A percentile compares a stretch with the other conserved stretches of the same genome.
phyloP scores from a whole-genome alignment of 352 stramenopile species.

The Detonula confervacea region DNA sequence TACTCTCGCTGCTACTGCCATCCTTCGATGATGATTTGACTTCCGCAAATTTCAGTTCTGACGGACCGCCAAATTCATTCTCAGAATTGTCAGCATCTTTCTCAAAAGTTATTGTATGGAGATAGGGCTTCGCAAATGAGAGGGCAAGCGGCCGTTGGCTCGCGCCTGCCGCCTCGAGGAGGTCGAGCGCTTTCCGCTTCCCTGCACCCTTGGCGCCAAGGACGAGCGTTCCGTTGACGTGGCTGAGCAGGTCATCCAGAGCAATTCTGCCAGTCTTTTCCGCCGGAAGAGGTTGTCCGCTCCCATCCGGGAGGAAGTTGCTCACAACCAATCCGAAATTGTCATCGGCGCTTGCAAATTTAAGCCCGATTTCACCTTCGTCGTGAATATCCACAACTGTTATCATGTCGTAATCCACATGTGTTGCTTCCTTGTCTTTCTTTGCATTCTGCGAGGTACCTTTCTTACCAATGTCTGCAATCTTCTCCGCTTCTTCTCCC shows the following conservation, averaged over 20 bases:
- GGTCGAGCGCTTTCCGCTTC: constrained; percentile 53
- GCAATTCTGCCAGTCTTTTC: constrained; percentile 59
- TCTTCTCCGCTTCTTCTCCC: too few species aligned
- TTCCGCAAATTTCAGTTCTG: constrained; percentile 41
- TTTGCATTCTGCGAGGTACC: too few species aligned
- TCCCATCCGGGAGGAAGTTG: constrained; percentile 60
- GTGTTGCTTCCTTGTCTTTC: constrained; percentile 17
- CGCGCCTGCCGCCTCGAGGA: constrained; percentile 64
- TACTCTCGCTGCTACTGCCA: too few species aligned
- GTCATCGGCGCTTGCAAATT: constrained; percentile 72
- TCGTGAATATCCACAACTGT: constrained; percentile 48
- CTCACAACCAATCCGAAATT: constrained; percentile 66
- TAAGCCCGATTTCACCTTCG: constrained; percentile 70
- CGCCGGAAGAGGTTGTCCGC: constrained; percentile 53
- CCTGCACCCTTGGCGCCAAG: constrained; percentile 64
- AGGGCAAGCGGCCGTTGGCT: constrained; percentile 69
- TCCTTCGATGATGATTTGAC: constrained; percentile 34
- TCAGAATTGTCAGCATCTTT: constrained; percentile 45
- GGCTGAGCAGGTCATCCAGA: constrained; percentile 69
- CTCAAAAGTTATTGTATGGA: constrained; percentile 47
- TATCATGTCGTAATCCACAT: constrained; percentile 16
- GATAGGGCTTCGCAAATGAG: constrained; percentile 71
- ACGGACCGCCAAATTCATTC: constrained; percentile 42
- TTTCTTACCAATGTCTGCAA: too few species aligned
- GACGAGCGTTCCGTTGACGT: constrained; percentile 75